These are phyloP conservation scores for Pyrrhoderma noxium DNA, from an alignment of 1,284 basidiomycete species.

Conservation along the genomic window DNA sequence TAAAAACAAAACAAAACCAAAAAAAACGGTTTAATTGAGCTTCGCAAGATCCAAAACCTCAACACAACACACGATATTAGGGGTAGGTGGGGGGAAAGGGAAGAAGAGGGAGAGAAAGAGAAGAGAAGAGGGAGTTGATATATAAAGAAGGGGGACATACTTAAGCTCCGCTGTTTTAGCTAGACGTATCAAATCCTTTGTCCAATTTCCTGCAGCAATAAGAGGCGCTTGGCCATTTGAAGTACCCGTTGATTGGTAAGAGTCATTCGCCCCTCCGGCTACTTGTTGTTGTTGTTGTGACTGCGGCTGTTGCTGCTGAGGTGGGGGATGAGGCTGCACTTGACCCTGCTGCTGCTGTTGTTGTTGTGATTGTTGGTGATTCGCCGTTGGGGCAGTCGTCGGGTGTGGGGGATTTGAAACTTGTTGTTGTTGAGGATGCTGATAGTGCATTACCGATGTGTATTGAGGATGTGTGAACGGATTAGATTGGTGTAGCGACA, in stretches of 20 bases:
- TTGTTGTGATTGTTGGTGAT: slow-evolving; percentile 7
- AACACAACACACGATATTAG: not conserved
- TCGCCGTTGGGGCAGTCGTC: not conserved
- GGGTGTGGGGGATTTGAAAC: not conserved
- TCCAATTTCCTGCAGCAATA: slow-evolving; percentile 74
- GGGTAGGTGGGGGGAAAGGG: too few relatives aligned
- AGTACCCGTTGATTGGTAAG: not conserved
- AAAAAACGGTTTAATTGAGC: not conserved
- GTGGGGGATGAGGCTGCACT: not conserved
- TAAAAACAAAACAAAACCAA: slow-evolving; percentile 24
- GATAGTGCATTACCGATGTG: not conserved
- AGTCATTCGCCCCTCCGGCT: not conserved
- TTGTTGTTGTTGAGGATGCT: slow-evolving; percentile 2
- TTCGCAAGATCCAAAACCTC: not conserved
- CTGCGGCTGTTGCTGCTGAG: slow-evolving; percentile 3
- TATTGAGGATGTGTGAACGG: slow-evolving; percentile 4
- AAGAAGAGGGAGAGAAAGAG: too few relatives aligned
- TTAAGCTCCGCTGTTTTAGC: slow-evolving; percentile 78
- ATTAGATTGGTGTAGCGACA: not conserved
- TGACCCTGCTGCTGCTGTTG: slow-evolving; percentile 5
- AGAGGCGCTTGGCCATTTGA: slow-evolving; percentile 32
- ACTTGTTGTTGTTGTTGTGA: not conserved
- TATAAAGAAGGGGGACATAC: too few relatives aligned
- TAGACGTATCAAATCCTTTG: slow-evolving; percentile 71
- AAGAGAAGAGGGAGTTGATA: too few relatives aligned